Conservation (phyloP, 495 filamentous ascomycete species). For the Glonium stellatum region DNA sequence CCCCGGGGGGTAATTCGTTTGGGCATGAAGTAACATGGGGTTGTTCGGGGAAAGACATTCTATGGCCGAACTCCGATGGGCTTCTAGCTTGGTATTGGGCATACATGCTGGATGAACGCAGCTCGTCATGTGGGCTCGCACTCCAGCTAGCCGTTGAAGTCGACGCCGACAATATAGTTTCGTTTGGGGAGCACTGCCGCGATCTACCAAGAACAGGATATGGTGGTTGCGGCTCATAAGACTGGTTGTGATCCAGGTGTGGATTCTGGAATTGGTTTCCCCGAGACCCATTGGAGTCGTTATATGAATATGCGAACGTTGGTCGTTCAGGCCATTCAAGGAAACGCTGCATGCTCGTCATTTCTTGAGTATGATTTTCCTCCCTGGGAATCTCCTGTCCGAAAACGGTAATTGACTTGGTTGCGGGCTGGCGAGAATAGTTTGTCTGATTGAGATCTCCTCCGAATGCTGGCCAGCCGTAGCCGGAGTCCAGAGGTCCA, state of each 20-base stretch:
- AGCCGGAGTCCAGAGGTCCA: not conserved
- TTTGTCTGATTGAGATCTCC: conserved; percentile 1
- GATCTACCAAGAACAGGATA: not conserved
- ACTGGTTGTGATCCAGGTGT: conserved; percentile 3
- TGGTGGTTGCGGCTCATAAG: conserved; percentile 5
- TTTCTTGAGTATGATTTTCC: conserved; percentile 3
- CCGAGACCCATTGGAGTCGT: not conserved
- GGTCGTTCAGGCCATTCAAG: conserved; percentile 12
- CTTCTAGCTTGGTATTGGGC: conserved; percentile 2
- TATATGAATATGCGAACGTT: conserved; percentile 12
- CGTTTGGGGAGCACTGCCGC: conserved; percentile 17
- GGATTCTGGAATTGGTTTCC: conserved; percentile 1
- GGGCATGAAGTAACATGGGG: not conserved
- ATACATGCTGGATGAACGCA: conserved; percentile 10
- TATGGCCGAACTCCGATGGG: not conserved
- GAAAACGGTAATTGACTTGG: conserved; percentile 2
- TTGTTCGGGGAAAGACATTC: conserved; percentile 9
- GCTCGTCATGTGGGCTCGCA: conserved; percentile 13
- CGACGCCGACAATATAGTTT: conserved; percentile 14
- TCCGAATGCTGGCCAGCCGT: not conserved
- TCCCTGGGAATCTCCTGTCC: conserved; percentile 2
- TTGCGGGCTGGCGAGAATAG: not conserved
- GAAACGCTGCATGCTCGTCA: conserved; percentile 22
- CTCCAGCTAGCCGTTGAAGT: conserved; percentile 11
- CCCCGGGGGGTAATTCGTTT: not conserved